Conservation (phyloP, 164 flowering plant species). For the Kalanchoe fedtschenkoi region DNA sequence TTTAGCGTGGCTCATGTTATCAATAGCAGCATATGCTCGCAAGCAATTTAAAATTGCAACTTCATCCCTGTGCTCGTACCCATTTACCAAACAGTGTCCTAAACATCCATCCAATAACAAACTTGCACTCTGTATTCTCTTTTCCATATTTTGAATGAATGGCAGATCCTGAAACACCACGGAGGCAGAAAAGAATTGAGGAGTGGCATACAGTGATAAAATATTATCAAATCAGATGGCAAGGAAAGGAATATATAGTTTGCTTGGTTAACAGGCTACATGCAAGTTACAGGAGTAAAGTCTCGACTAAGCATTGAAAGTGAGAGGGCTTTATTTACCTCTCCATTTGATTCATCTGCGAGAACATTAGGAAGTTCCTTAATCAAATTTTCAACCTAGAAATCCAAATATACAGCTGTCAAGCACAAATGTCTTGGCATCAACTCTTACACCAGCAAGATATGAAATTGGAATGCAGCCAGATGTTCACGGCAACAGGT, state of each 20-base stretch:
- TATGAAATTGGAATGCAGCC: neutral
- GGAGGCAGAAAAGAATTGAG: neutral
- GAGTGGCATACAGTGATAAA: no score
- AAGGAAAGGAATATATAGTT: no score
- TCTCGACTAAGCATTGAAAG: neutral
- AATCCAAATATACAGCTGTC: neutral
- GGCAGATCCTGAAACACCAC: slow-evolving; percentile 86
- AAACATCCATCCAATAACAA: slow-evolving; percentile 70
- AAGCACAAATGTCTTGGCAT: neutral
- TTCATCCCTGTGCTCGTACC: slow-evolving; percentile 68
- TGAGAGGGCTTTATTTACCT: slow-evolving; percentile 25
- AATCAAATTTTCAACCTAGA: slow-evolving; percentile 58
- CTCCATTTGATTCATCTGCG: slow-evolving; percentile 65
- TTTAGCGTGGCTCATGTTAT: slow-evolving; percentile 77
- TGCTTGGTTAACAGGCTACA: no score
- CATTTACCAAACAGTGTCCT: slow-evolving; percentile 89
- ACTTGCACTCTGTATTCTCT: slow-evolving; percentile 79
- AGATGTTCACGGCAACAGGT: no score
- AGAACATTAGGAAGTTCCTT: slow-evolving; percentile 58
- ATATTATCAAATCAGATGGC: no score
- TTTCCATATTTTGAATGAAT: slow-evolving; percentile 91
- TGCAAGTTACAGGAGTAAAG: no score
- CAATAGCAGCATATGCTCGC: slow-evolving; percentile 97
- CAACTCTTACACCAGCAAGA: neutral
- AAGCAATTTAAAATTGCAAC: slow-evolving; percentile 88